Conservation (phyloP, 2,329 filamentous ascomycete species). For the Chaetomium globosum region DNA sequence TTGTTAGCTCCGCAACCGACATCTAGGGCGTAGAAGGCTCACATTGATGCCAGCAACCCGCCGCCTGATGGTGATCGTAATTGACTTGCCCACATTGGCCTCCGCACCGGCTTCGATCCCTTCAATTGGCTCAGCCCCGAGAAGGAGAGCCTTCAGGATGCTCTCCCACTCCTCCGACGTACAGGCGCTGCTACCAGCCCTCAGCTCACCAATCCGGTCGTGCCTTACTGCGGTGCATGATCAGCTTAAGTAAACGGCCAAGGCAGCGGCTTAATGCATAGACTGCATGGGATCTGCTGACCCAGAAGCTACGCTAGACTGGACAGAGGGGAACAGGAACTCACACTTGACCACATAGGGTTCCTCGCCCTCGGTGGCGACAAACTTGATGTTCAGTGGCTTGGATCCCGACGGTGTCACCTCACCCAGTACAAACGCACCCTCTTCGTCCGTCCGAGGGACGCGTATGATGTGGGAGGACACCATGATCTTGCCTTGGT, state of each 20-base stretch:
- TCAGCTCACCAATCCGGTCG: slow-evolving; percentile 55
- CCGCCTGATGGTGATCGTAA: slow-evolving; percentile 67
- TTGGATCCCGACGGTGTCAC: slow-evolving; percentile 53
- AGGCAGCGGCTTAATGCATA: slow-evolving; percentile 6
- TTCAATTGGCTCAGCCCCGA: slow-evolving; percentile 51
- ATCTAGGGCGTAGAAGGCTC: slow-evolving; percentile 39
- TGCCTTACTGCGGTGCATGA: slow-evolving; percentile 55
- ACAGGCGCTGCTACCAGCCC: slow-evolving; percentile 57
- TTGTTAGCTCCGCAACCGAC: neutral
- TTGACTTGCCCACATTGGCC: slow-evolving; percentile 53
- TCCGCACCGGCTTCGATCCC: slow-evolving; percentile 64
- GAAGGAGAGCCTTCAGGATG: slow-evolving; percentile 61
- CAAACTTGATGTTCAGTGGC: slow-evolving; percentile 65
- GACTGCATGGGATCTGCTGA: neutral
- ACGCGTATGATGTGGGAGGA: slow-evolving; percentile 57
- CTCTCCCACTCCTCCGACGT: slow-evolving; percentile 67
- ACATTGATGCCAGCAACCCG: slow-evolving; percentile 70
- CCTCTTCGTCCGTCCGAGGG: slow-evolving; percentile 56
- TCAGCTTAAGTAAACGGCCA: neutral
- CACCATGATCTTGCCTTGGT: slow-evolving; percentile 25
- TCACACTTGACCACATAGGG: slow-evolving; percentile 62
- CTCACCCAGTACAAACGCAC: slow-evolving; percentile 63
- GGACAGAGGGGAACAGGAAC: slow-evolving; percentile 38
- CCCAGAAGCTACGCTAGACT: neutral
- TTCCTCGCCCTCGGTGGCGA: slow-evolving; percentile 67